Base-by-base conservation (phyloP, 2,329 filamentous ascomycete species). In the Tolypocladium ovalisporum region DNA sequence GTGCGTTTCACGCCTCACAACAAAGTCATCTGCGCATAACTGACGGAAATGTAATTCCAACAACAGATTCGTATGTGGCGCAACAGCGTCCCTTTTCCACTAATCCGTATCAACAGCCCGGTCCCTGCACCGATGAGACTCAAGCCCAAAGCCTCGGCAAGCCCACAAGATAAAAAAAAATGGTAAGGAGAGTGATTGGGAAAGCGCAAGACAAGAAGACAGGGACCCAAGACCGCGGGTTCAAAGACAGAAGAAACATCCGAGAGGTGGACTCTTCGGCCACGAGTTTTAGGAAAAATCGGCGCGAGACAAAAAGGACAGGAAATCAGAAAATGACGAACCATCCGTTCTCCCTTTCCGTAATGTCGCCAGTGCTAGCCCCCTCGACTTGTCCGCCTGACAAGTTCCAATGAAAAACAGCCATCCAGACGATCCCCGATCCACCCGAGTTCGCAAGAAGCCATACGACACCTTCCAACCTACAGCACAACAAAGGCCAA, bases 61-160 rank as follows among this genome's bases (percentile, higher is more conserved):
- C 55, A 54, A n/a, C 56, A 29, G n/a, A 55, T 51, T 52, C 52
- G 55, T 52, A 57, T 57, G 39, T 54, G 54, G 56, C 53, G 56
- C 56, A 44, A 34, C 36, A 44, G 35, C 44, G 37, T 52, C 29
- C 37, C 32, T 54, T 40, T 52, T 52, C 54, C 57, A 37, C 53
- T 47, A 32, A 24, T 24, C 40, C 54, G 35, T 49, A 55, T 37
- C 57, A 47, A 57, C 55, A 56, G 17, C 44, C 49, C 54, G 13
- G 36, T 54, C 34, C 52, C 34, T 32, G 35, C 32, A 34, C 32
- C 32, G 32, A 34, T 15, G 47, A n/a, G 47, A 34, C 27, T 51
- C 47, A 15, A n/a, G 29, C 47, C 19, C 47, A n/a, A 34, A 34
- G 47, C 47, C 29, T 51, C 47, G 7, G 47, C 29, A 51, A 34